These are phyloP conservation scores for Pseudomassariella vexata DNA, from an alignment of 2,329 filamentous ascomycete genomes.

Conservation along the genomic window DNA sequence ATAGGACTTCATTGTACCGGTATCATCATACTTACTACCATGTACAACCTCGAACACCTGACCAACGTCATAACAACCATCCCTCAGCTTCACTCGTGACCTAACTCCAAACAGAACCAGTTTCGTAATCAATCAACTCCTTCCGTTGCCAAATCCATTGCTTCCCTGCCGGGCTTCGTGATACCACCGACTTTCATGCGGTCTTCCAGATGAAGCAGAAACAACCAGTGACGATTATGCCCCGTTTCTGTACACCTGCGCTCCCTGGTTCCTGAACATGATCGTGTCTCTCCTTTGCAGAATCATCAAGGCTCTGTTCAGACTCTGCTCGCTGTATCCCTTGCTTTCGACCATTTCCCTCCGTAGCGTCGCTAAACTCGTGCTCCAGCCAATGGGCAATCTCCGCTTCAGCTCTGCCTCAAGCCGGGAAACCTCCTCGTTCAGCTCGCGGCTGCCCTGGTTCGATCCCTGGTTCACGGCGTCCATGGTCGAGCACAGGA, in stretches of 20 bases:
- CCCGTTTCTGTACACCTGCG: slow-evolving; percentile 68
- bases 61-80: too few relatives aligned
- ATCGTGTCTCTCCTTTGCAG: slow-evolving; percentile 84
- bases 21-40: too few relatives aligned
- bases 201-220: too few relatives aligned
- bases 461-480: slow-evolving; percentile 87
- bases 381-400: slow-evolving; percentile 92
- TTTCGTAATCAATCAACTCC: too few relatives aligned
- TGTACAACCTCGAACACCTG: too few relatives aligned
- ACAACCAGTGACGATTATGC: slow-evolving; percentile 36
- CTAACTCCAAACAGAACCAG: too few relatives aligned
- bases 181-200: too few relatives aligned
- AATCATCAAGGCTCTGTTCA: slow-evolving; percentile 80
- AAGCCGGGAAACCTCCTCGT: slow-evolving; percentile 81
- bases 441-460: slow-evolving; percentile 78
- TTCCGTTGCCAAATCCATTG: too few relatives aligned
- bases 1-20: too few relatives aligned
- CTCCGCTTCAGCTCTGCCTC: slow-evolving; percentile 84
- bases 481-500: slow-evolving; percentile 96
- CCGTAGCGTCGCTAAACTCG: slow-evolving; percentile 77
- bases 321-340: slow-evolving; percentile 79
- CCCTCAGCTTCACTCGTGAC: too few relatives aligned
- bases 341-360: slow-evolving; percentile 90
- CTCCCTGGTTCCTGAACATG: slow-evolving; percentile 71
- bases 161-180: too few relatives aligned